Percentiles rank a stretch among this genome's conserved stretches.
phyloP scores from a whole-genome alignment of 306 rosid species.

The Castanospermum australe region DNA sequence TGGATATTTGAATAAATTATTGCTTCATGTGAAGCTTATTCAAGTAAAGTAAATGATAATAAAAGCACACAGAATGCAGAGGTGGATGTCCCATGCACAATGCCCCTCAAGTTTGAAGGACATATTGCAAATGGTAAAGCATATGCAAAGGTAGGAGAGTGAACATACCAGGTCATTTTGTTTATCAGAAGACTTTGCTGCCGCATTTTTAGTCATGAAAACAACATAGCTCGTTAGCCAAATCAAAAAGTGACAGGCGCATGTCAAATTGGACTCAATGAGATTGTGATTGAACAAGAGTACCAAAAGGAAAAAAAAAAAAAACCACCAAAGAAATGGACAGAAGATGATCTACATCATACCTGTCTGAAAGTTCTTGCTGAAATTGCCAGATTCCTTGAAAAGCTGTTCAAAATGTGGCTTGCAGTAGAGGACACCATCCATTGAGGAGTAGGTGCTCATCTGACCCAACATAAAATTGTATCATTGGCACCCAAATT shows the following conservation, averaged over 20 bases:
- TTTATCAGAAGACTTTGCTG: constrained; percentile 73
- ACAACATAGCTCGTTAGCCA: constrained; percentile 22
- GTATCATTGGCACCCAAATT: not conserved
- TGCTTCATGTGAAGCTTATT: not conserved
- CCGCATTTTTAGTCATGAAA: constrained; percentile 26
- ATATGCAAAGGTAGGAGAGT: constrained; percentile 12
- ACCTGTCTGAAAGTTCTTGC: constrained; percentile 86
- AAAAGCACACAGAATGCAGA: not conserved
- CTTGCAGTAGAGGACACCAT: constrained; percentile 90
- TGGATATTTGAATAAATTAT: not conserved
- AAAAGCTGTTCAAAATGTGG: constrained; percentile 95
- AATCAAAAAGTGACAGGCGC: not conserved
- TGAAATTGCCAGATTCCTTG: constrained; percentile 98
- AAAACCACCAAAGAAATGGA: not conserved
- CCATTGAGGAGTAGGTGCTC: constrained; percentile 97
- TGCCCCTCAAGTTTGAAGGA: constrained; percentile 29
- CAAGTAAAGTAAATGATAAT: not conserved
- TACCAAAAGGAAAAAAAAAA: not conserved
- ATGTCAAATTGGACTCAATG: not conserved
- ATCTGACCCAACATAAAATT: constrained; percentile 48
- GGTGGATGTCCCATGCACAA: constrained; percentile 29
- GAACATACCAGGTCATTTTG: constrained; percentile 58
- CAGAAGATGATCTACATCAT: not conserved
- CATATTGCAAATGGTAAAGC: not conserved
- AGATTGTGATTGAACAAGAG: not conserved